A percentile compares a stretch with the other conserved stretches of the same genome.
Conservation (phyloP, 805 yeast genomes). For the Lipomyces sp. region DNA sequence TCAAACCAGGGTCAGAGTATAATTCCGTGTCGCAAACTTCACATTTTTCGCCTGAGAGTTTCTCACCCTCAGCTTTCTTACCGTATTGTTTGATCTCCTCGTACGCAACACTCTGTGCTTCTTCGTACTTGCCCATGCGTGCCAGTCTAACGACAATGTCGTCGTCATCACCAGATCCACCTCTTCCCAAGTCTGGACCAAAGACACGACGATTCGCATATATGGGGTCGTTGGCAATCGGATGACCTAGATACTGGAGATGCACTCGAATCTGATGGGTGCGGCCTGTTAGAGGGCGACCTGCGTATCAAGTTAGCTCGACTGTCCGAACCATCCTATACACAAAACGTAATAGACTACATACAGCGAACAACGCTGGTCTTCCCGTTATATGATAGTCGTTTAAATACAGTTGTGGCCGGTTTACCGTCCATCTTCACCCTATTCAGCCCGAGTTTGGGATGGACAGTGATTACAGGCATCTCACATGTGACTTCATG, state of each 20-base stretch:
- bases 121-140: conserved; percentile 39
- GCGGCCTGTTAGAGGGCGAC: conserved; percentile 88
- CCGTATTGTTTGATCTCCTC: conserved; percentile 27
- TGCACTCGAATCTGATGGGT: conserved; percentile 97
- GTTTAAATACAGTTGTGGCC: conserved; percentile 71
- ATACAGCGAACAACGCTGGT: conserved; percentile 68
- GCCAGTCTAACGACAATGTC: conserved; percentile 54
- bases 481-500: conserved; percentile 60
- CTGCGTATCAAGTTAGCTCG: not conserved
- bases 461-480: conserved; percentile 73
- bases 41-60: conserved; percentile 63
- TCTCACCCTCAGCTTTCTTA: conserved; percentile 60
- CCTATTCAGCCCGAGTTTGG: conserved; percentile 62
- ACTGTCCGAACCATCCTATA: not conserved
- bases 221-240: conserved; percentile 91
- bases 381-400: conserved; percentile 65
- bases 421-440: conserved; percentile 52
- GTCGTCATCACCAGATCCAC: conserved; percentile 56
- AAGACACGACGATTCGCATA: conserved; percentile 79
- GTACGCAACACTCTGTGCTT: conserved; percentile 35
- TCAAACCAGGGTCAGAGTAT: conserved; percentile 86
- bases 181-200: conserved; percentile 76
- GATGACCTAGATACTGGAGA: conserved; percentile 83
- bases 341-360: not conserved
- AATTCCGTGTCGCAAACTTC: conserved; percentile 68